Evolutionary conservation across 345 rosid species (phyloP).

Genomic region (Cardiospermum halicacabum): DNA sequence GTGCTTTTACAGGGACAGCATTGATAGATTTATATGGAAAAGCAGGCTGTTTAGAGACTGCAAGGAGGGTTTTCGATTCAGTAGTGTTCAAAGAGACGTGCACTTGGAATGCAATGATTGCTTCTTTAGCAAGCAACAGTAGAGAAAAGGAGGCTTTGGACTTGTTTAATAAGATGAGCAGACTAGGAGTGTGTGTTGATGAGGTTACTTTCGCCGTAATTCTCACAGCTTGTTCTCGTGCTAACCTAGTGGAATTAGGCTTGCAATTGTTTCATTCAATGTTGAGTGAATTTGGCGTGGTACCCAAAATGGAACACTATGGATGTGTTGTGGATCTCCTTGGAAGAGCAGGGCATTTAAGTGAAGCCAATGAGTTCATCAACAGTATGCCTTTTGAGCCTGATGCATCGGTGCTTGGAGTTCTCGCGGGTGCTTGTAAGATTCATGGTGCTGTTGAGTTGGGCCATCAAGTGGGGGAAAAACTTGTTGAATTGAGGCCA

Average conservation of each 20-base stretch:
- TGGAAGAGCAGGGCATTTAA: conserved; percentile 63
- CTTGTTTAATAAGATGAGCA: conserved; percentile 55
- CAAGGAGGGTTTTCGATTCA: conserved; percentile 32
- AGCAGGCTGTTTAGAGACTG: conserved; percentile 32
- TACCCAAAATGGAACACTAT: conserved; percentile 62
- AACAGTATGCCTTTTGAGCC: conserved; percentile 55
- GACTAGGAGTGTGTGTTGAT: conserved; percentile 32
- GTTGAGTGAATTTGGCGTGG: conserved; percentile 30
- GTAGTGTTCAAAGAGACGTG: conserved; percentile 36
- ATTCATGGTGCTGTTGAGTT: conserved; percentile 52
- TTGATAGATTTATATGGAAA: conserved; percentile 69
- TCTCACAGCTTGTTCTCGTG: conserved; percentile 66
- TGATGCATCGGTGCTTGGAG: conserved; percentile 61
- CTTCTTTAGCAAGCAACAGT: conserved; percentile 49
- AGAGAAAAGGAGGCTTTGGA: conserved; percentile 41
- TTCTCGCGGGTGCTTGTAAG: conserved; percentile 67
- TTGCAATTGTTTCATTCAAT: conserved; percentile 39
- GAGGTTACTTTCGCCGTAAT: conserved; percentile 56
- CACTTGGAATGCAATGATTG: conserved; percentile 72
- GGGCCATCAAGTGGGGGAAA: conserved; percentile 44
- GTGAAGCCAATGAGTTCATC: conserved; percentile 45
- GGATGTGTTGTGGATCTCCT: conserved; percentile 78
- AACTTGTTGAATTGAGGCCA: conserved; percentile 45
- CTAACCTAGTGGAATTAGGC: conserved; percentile 43
- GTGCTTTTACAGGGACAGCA: conserved; percentile 47